These are phyloP conservation scores for Neurospora sp. DNA, from an alignment of 495 filamentous ascomycete species.

Conservation along the genomic window DNA sequence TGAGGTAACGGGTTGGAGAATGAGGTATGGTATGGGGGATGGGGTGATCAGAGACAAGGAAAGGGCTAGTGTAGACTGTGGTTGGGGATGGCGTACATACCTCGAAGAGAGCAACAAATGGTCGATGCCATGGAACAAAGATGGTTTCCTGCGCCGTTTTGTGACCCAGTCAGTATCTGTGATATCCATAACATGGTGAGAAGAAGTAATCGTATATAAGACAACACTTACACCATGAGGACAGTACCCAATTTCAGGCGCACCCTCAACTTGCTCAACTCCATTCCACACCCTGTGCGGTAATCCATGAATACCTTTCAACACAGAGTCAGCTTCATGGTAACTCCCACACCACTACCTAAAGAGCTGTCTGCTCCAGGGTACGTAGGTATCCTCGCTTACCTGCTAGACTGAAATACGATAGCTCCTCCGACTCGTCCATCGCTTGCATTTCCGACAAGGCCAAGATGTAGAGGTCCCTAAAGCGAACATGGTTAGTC, in stretches of 20 bases:
- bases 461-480: constrained; percentile 38
- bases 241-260: constrained; percentile 34
- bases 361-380: background rate
- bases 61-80: background rate
- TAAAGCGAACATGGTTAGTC: constrained; percentile 6
- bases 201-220: background rate
- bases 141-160: constrained; percentile 24
- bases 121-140: constrained; percentile 33
- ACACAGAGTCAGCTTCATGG: background rate
- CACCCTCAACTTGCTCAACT: constrained; percentile 25
- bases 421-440: constrained; percentile 31
- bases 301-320: constrained; percentile 40
- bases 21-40: background rate
- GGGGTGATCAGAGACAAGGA: background rate
- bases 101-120: constrained; percentile 32
- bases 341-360: background rate
- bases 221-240: constrained; percentile 30
- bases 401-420: constrained; percentile 41
- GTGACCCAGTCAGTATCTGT: background rate
- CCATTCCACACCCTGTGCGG: constrained; percentile 40
- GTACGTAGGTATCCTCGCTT: constrained; percentile 8
- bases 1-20: background rate
- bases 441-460: constrained; percentile 29
- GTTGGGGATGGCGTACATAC: constrained; percentile 7
- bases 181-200: background rate